A percentile compares a stretch with the other conserved stretches of the same genome.
Evolutionary conservation across 768 basidiomycete genomes (phyloP).

Genomic region (Mycena polygramma): DNA sequence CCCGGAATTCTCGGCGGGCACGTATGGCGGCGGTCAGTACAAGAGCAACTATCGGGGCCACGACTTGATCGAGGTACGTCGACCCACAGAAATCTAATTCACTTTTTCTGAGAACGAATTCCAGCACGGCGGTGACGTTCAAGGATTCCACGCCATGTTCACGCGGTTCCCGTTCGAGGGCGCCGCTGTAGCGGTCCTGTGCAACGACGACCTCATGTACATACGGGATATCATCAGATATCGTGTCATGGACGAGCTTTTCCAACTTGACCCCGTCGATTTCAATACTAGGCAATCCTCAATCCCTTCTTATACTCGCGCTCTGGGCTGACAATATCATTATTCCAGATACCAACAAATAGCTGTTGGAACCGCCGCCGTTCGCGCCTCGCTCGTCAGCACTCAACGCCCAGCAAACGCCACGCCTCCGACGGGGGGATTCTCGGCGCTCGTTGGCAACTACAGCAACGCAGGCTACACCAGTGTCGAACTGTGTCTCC

Average conservation of each 20-base stretch:
- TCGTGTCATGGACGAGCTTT: constrained; percentile 34
- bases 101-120: neutral
- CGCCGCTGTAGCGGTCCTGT: constrained; percentile 25
- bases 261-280: constrained; percentile 35
- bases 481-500: constrained; percentile 22
- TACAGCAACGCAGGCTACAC: constrained; percentile 35
- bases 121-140: constrained; percentile 41
- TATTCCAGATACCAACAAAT: constrained; percentile 21
- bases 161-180: constrained; percentile 31
- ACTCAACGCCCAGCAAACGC: constrained; percentile 26
- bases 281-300: constrained; percentile 33
- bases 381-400: constrained; percentile 18
- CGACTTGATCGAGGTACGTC: constrained; percentile 31
- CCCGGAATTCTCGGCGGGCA: constrained; percentile 41
- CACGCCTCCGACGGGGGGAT: constrained; percentile 24
- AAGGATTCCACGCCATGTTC: constrained; percentile 31
- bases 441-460: constrained; percentile 25
- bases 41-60: constrained; percentile 44
- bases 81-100: neutral
- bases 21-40: constrained; percentile 48
- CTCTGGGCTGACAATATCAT: neutral
- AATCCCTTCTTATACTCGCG: too few species aligned
- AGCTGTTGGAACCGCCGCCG: constrained; percentile 20
- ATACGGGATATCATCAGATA: constrained; percentile 26
- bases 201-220: constrained; percentile 30